These are phyloP conservation scores for Candida methanosorbosa DNA, from an alignment of 805 yeast genomes.

Conservation along the genomic window DNA sequence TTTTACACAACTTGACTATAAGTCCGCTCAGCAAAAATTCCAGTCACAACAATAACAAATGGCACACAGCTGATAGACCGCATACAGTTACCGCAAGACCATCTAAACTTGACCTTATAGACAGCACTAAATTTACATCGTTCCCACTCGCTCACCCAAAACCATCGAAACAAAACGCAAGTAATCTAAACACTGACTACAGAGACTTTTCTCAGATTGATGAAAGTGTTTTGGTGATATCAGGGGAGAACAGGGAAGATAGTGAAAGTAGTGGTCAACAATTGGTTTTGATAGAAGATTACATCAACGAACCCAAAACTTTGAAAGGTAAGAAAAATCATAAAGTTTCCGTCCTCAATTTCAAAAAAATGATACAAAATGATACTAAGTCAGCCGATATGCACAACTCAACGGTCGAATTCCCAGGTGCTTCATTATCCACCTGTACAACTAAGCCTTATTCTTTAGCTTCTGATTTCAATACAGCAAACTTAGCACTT, in stretches of 20 bases:
- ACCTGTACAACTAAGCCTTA: neutral
- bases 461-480: neutral
- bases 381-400: slow-evolving; percentile 3
- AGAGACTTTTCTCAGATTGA: too few relatives aligned
- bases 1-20: too few relatives aligned
- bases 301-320: slow-evolving; percentile 26
- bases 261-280: slow-evolving; percentile 1
- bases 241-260: too few relatives aligned
- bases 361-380: slow-evolving; percentile 21
- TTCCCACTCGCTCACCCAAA: slow-evolving; percentile 45
- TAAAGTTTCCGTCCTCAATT: slow-evolving; percentile 24
- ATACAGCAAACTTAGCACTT: neutral
- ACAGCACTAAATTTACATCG: slow-evolving; percentile 39
- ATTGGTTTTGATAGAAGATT: slow-evolving; percentile 47
- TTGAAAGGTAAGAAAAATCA: slow-evolving; percentile 2
- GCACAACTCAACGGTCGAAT: neutral
- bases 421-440: neutral
- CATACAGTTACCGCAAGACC: slow-evolving; percentile 9
- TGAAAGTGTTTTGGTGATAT: too few relatives aligned
- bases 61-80: too few relatives aligned
- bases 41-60: too few relatives aligned
- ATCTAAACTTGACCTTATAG: slow-evolving; percentile 39
- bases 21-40: too few relatives aligned
- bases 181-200: too few relatives aligned
- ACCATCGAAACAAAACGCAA: slow-evolving; percentile 10